A percentile compares a stretch with the other conserved stretches of the same genome.
phyloP scores from a whole-genome alignment of 345 rosid species.

The Salix udensis region DNA sequence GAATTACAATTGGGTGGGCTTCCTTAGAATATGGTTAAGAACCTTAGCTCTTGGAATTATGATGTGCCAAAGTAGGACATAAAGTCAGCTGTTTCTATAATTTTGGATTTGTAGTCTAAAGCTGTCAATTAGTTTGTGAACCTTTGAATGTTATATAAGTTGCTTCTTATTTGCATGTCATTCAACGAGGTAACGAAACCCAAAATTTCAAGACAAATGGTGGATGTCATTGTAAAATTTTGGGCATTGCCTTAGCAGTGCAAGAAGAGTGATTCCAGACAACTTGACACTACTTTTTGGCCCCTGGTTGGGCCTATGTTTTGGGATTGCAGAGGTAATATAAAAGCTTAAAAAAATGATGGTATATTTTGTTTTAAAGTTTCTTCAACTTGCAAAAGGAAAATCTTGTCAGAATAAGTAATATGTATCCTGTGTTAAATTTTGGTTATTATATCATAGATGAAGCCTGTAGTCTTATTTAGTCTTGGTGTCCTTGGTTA shows the following conservation, averaged over 20 bases:
- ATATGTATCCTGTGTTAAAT: too few relatives aligned
- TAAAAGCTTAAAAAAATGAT: too few relatives aligned
- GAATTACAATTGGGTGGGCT: background rate
- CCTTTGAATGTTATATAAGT: too few relatives aligned
- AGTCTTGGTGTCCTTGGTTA: background rate
- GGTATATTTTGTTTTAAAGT: too few relatives aligned
- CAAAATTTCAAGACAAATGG: too few relatives aligned
- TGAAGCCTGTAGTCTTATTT: background rate
- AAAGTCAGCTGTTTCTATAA: background rate
- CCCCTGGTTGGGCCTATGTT: background rate
- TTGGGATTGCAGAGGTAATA: background rate
- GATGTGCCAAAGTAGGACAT: background rate
- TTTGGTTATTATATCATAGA: too few relatives aligned
- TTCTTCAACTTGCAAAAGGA: too few relatives aligned
- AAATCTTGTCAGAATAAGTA: too few relatives aligned
- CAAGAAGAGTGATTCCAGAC: background rate
- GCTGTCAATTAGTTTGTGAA: too few relatives aligned
- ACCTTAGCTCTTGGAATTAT: background rate
- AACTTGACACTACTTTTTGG: background rate
- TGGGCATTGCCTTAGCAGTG: background rate
- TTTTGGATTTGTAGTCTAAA: background rate
- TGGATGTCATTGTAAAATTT: too few relatives aligned
- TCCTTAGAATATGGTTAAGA: background rate
- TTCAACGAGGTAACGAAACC: background rate
- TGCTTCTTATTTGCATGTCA: background rate